Conservation (phyloP, 2,329 filamentous ascomycete species). For the Alternaria gansuensis region DNA sequence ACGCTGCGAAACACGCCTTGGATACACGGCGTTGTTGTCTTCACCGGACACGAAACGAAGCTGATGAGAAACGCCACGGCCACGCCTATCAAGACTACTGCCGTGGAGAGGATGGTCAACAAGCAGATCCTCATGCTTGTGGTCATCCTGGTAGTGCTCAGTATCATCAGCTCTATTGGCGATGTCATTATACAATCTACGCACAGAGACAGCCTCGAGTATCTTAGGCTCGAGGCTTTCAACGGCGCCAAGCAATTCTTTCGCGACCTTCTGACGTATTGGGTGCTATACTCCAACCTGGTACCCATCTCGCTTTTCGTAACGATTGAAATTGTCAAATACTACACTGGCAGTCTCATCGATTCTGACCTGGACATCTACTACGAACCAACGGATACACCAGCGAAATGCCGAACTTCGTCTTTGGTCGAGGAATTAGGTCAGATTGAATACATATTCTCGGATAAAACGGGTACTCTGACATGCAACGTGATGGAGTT, state of each 20-base stretch:
- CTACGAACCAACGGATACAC: constrained; percentile 92
- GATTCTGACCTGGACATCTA: constrained; percentile 98
- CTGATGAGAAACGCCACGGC: constrained; percentile 98
- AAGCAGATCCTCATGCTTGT: constrained; percentile 91
- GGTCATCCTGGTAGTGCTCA: constrained; percentile 81
- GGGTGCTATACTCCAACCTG: constrained; percentile 95
- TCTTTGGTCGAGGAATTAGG: constrained; percentile 96
- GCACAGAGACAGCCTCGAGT: constrained; percentile 68
- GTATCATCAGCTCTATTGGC: constrained; percentile 88
- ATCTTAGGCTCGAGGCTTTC: constrained; percentile 71
- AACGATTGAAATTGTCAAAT: constrained; percentile 96
- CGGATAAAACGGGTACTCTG: constrained; percentile 94
- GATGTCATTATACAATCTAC: constrained; percentile 82
- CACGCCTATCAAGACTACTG: constrained; percentile 95
- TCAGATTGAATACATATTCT: constrained; percentile 99
- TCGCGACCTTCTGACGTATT: constrained; percentile 95
- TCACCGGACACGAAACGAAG: constrained; percentile 97
- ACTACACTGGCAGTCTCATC: constrained; percentile 96
- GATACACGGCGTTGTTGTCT: constrained; percentile 95
- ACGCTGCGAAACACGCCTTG: constrained; percentile 96
- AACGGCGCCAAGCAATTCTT: constrained; percentile 83
- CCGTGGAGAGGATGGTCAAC: constrained; percentile 94
- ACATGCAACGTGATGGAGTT: constrained; percentile 99
- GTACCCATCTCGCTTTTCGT: constrained; percentile 98
- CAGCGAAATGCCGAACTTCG: constrained; percentile 93